A percentile compares a stretch with the other conserved stretches of the same genome.
Evolutionary conservation across 139 green algal genomes (phyloP).

Genomic region (Micractinium sp.): DNA sequence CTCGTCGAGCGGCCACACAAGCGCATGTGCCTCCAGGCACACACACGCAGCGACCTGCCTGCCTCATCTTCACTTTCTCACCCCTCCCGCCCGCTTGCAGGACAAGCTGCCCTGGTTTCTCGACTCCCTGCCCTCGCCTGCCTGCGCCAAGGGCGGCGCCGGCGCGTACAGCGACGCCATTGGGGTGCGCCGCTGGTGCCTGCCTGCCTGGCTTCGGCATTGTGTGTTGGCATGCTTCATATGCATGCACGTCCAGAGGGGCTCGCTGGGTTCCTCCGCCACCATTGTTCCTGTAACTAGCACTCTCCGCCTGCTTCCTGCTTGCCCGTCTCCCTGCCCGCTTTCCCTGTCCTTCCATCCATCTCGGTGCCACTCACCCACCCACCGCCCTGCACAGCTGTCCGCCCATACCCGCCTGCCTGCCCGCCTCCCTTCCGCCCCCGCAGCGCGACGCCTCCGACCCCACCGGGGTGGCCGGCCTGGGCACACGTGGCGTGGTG

Average conservation of each 20-base stretch:
- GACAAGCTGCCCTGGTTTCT: slow-evolving; percentile 88
- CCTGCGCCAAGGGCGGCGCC: slow-evolving; percentile 84
- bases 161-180: slow-evolving; percentile 81
- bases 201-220: too few species aligned
- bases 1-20: too few species aligned
- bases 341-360: too few species aligned
- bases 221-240: too few species aligned
- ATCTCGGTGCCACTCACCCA: too few species aligned
- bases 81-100: neutral
- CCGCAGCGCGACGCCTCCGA: slow-evolving; percentile 22
- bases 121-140: slow-evolving; percentile 63
- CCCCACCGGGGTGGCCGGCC: slow-evolving; percentile 46
- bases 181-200: slow-evolving; percentile 24
- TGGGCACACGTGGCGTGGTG: slow-evolving; percentile 56
- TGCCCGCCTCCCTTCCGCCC: neutral
- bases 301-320: too few species aligned
- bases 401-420: too few species aligned
- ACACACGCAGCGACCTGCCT: neutral
- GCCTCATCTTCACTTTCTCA: neutral
- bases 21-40: neutral
- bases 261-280: too few species aligned
- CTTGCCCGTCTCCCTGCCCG: too few species aligned
- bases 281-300: too few species aligned
- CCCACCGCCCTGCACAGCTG: too few species aligned
- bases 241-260: too few species aligned